phyloP scores from a whole-genome alignment of 768 basidiomycete genomes.

The Suillus plorans region DNA sequence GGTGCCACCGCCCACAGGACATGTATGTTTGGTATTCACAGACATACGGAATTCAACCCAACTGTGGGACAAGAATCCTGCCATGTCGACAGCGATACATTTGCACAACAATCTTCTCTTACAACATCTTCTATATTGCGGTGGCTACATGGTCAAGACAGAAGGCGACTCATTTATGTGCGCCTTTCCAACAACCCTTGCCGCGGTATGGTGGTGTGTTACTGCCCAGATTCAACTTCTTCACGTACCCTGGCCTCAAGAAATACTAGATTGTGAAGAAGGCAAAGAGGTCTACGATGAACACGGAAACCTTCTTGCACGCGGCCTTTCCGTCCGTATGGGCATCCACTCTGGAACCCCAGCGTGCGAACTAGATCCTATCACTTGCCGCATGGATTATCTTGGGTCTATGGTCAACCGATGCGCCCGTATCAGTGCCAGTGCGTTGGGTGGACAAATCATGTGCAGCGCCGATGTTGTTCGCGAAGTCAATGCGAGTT shows the following conservation, averaged over 20 bases:
- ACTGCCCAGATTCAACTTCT: conserved; percentile 83
- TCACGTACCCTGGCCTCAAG: conserved; percentile 84
- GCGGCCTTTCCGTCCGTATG: conserved; percentile 96
- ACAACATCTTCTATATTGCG: conserved; percentile 74
- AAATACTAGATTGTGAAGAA: conserved; percentile 90
- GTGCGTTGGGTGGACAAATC: conserved; percentile 90
- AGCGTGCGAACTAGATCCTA: conserved; percentile 86
- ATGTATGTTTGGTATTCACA: conserved; percentile 92
- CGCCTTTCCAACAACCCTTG: conserved; percentile 87
- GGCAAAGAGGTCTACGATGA: conserved; percentile 76
- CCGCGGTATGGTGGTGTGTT: conserved; percentile 91
- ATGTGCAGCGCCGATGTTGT: conserved; percentile 88
- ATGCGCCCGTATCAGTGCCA: conserved; percentile 77
- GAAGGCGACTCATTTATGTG: conserved; percentile 99
- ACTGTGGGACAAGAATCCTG: conserved; percentile 61
- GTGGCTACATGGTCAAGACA: conserved; percentile 98
- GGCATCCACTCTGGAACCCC: conserved; percentile 93
- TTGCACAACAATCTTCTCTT: conserved; percentile 73
- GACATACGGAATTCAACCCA: conserved; percentile 97
- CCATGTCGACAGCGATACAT: conserved; percentile 92
- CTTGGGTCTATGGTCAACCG: conserved; percentile 97
- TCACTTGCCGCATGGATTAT: conserved; percentile 96
- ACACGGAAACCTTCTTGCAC: conserved; percentile 66
- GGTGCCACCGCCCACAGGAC: conserved; percentile 81
- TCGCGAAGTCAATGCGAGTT: conserved; percentile 68